Conservation (phyloP, 345 rosid species). For the Draba incana region DNA sequence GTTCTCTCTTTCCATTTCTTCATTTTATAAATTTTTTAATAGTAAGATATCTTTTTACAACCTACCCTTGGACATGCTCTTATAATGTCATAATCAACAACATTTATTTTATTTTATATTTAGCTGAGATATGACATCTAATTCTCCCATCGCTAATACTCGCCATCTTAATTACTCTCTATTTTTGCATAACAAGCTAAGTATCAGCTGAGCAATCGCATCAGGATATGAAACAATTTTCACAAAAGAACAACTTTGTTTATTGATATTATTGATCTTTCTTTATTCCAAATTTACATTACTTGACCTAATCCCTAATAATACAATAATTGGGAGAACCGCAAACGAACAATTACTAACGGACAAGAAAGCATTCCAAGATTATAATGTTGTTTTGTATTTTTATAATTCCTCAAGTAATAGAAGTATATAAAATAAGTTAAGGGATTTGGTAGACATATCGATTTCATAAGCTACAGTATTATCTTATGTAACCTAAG, state of each 20-base stretch:
- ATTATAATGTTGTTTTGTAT: not conserved
- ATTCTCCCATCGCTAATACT: too few species aligned
- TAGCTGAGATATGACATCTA: not conserved
- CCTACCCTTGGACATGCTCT: not conserved
- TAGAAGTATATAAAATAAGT: constrained; percentile 4
- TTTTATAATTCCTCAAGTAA: constrained; percentile 1
- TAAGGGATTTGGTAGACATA: constrained; percentile 30
- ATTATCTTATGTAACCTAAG: too few species aligned
- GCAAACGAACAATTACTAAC: constrained; percentile 28
- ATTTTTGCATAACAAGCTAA: too few species aligned
- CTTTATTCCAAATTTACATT: not conserved
- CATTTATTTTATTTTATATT: too few species aligned
- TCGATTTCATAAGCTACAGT: not conserved
- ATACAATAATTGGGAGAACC: constrained; percentile 15
- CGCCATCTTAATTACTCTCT: too few species aligned
- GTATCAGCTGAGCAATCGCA: constrained; percentile 11
- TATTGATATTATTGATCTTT: constrained; percentile 23
- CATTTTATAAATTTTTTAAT: too few species aligned
- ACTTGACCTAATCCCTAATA: constrained; percentile 36
- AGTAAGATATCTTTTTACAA: too few species aligned
- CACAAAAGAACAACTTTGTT: constrained; percentile 5
- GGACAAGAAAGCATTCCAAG: constrained; percentile 29
- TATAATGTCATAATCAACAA: constrained; percentile 5
- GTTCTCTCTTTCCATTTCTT: too few species aligned
- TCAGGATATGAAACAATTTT: not conserved